phyloP scores from a whole-genome alignment of 2,329 filamentous ascomycete genomes.

The Tolypocladium pustulatum region DNA sequence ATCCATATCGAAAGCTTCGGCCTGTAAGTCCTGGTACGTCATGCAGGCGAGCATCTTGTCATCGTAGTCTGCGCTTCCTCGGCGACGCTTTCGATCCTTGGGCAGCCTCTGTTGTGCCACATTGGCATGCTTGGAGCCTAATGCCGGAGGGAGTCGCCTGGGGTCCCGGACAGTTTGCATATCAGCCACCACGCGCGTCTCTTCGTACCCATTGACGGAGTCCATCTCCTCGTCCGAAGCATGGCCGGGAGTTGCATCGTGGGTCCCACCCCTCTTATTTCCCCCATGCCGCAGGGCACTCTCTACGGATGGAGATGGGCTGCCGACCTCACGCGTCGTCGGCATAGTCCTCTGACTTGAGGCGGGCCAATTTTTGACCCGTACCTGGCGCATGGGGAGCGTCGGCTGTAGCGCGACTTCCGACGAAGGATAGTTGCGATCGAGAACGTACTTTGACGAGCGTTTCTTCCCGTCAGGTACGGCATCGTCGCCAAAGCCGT shows the following conservation, averaged over 20 bases:
- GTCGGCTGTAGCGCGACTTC: not conserved
- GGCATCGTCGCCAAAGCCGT: slow-evolving; percentile 19
- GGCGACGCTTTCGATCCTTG: slow-evolving; percentile 29
- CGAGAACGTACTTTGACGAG: slow-evolving; percentile 7
- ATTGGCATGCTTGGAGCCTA: slow-evolving; percentile 13
- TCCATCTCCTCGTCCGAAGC: slow-evolving; percentile 14
- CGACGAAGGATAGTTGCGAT: not conserved
- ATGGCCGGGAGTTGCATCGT: slow-evolving; percentile 8
- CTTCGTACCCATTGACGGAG: slow-evolving; percentile 11
- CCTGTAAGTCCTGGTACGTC: slow-evolving; percentile 38
- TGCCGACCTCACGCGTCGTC: not conserved
- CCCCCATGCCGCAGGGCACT: slow-evolving; percentile 10
- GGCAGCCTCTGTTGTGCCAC: slow-evolving; percentile 6
- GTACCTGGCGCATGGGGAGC: slow-evolving; percentile 1
- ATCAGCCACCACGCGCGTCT: slow-evolving; percentile 11
- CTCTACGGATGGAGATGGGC: slow-evolving; percentile 14
- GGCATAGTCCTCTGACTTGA: not conserved
- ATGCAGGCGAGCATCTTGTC: slow-evolving; percentile 44
- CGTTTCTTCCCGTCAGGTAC: slow-evolving; percentile 8
- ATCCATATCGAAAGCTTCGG: slow-evolving; percentile 47
- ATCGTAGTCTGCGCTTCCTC: slow-evolving; percentile 42
- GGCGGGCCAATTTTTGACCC: not conserved
- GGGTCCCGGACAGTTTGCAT: slow-evolving; percentile 11
- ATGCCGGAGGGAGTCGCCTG: slow-evolving; percentile 9
- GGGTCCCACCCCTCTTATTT: slow-evolving; percentile 7